Evolutionary conservation across 2,329 filamentous ascomycete species (phyloP), one percentile per base, ranked within the genome.

Genomic region (Knoxdaviesia proteae): DNA sequence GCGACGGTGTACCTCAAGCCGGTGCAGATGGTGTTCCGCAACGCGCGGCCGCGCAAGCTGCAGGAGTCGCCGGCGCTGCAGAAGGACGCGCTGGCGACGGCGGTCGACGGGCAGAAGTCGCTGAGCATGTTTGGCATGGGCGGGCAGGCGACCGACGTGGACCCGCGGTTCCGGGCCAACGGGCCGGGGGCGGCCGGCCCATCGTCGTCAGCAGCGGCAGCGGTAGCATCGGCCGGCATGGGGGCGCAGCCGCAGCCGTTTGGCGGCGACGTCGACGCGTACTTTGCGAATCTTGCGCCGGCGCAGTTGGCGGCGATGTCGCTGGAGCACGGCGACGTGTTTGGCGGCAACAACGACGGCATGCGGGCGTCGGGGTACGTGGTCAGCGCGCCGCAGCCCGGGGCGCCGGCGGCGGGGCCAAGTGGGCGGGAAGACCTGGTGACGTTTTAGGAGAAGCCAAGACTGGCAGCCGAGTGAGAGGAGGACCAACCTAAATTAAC

Each of bases 1-100:
- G 90, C 90, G 4, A 98, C 90, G 1, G 88, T 98, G 42, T 98
- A 98, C 59, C 74, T 98, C 41, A 98, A 98, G 59, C 90, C 90
- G 4, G 88, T 98, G 5, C 86, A 96, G 57, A 88, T 90, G 43
- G 90, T 98, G 7, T 98, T 98, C 68, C 80, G 90, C 45, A 80
- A 79, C 11, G 88, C 90, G 8, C 74, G 90, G 9, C 80, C 84
- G 1, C 72, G 84, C 29, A 77, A 77, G 44, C 68, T 98, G 3
- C 69, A 76, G 44, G 83, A 93, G 42, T 88, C 80, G 3, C 87
- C 88, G 0, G 87, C 87, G 0, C 65, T 98, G 36, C 90, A 94
- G 60, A 78, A 74, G 48, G 71, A 81, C 44, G 64, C 67, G 10
- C 59, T 83, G 0, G 70, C 71, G 1, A 68, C 67, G 11, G 52